These are phyloP conservation scores for Parasitella parasitica DNA, from an alignment of 371 early-diverging fungal species.

Conservation along the genomic window DNA sequence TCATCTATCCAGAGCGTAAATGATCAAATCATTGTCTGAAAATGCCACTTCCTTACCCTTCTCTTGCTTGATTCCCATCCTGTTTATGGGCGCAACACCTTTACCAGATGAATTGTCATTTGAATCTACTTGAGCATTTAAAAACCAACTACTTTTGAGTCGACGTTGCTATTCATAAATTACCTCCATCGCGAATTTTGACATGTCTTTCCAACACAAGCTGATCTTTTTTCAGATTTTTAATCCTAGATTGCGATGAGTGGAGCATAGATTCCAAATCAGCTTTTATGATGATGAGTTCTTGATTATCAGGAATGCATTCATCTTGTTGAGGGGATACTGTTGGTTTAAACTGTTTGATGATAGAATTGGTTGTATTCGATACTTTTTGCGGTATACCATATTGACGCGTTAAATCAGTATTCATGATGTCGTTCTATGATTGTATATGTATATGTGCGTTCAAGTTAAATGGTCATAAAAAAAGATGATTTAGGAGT, in stretches of 20 bases:
- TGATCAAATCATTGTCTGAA: too few species aligned
- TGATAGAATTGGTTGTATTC: slow-evolving; percentile 1
- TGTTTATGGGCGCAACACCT: slow-evolving; percentile 27
- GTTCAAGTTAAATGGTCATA: not conserved
- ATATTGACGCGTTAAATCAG: slow-evolving; percentile 31
- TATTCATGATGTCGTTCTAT: slow-evolving; percentile 8
- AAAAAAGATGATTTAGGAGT: not conserved
- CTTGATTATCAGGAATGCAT: slow-evolving; percentile 27
- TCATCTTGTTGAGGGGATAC: not conserved
- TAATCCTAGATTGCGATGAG: slow-evolving; percentile 21
- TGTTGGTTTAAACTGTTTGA: slow-evolving; percentile 3
- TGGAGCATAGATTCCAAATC: slow-evolving; percentile 33
- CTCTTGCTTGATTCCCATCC: slow-evolving; percentile 37
- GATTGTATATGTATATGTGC: not conserved
- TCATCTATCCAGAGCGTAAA: not conserved
- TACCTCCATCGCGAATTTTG: slow-evolving; percentile 7
- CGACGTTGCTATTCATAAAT: not conserved
- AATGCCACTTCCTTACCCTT: not conserved
- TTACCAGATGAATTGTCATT: slow-evolving; percentile 19
- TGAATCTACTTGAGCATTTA: not conserved
- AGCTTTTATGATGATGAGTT: slow-evolving; percentile 32
- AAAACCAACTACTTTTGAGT: too few species aligned
- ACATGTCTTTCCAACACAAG: not conserved
- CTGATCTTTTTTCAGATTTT: slow-evolving; percentile 24
- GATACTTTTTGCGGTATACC: slow-evolving; percentile 19